Evolutionary conservation across 257 asterid genomes (phyloP).

Genomic region (Solanum medicagineum): DNA sequence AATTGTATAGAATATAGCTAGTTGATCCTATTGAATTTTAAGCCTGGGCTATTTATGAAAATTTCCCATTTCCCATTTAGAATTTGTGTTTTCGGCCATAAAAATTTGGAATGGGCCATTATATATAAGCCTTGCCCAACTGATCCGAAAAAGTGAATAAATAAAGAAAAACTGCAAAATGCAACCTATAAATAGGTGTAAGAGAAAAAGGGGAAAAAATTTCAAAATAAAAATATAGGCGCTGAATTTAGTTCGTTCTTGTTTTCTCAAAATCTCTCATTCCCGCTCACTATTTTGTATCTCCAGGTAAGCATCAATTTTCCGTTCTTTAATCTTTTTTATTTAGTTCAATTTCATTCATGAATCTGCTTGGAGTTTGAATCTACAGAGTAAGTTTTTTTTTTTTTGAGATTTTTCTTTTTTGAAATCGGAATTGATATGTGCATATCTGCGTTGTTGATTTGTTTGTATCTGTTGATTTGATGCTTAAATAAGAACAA

Average conservation of each 20-base stretch:
- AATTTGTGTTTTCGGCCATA: too few relatives aligned
- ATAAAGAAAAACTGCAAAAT: neutral
- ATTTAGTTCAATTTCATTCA: neutral
- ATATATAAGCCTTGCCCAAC: neutral
- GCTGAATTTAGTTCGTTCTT: neutral
- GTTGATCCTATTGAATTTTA: too few relatives aligned
- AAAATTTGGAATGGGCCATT: too few relatives aligned
- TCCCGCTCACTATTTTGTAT: neutral
- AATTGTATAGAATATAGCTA: too few relatives aligned
- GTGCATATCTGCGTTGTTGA: neutral
- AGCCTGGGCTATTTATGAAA: too few relatives aligned
- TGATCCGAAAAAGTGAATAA: neutral
- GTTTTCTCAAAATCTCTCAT: neutral
- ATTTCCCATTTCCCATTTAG: accelerated
- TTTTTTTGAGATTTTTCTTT: neutral
- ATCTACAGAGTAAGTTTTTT: neutral
- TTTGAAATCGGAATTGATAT: neutral
- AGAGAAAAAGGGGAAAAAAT: neutral
- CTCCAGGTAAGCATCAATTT: neutral
- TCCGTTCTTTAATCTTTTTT: too few relatives aligned
- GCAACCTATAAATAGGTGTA: neutral
- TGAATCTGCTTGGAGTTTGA: neutral
- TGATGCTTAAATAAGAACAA: neutral
- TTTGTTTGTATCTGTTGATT: neutral
- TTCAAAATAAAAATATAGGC: neutral